Evolutionary conservation across 2,329 filamentous ascomycete species (phyloP), one percentile per base, ranked within the genome.

Genomic region (Curvularia hawaiiensis): DNA sequence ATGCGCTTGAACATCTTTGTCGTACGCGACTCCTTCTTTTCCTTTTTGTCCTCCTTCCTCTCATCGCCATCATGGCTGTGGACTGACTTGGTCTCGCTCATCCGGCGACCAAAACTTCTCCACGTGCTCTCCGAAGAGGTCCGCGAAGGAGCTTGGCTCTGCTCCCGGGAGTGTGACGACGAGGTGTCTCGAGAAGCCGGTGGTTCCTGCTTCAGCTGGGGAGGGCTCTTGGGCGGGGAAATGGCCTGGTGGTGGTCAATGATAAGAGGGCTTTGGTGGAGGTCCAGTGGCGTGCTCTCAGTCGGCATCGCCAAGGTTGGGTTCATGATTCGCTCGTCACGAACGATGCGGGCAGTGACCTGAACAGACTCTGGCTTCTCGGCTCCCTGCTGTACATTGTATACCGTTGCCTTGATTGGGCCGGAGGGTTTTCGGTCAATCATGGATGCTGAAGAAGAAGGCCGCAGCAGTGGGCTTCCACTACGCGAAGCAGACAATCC

Each of bases 321-420:
- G 55, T 69, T 69, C 58, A 64, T 68, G 22, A 63, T 65, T 35
- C 65, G 69, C 11, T 83, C 80, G 63, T 90, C 89, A 47, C 91
- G 87, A 38, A 96, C 80, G 61, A 96, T 96, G 50, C 89, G 87
- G 48, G 93, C 91, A 18, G 90, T 95, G 11, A 97, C 92, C 45
- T 92, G 93, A n/a, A 96, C 86, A 0, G 91, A 93, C 68, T 93
- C 91, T 5, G 88, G 84, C 58, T 78, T 79, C 45, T 75, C 74
- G 16, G 65, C 54, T 33, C 74, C 74, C 53, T 73, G 73, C 56
- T 78, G 75, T 20, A 79, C 69, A 45, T 71, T 79, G 69, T 79
- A 80, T 18, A 75, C 70, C 6, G 78, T 71, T 38, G 68, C 59
- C 38, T 72, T 62, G 39, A 60, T 65, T 18, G 46, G 69, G 10